Evolutionary conservation across 352 stramenopile genomes (phyloP).

Genomic region (Globisporangium camurandrum): DNA sequence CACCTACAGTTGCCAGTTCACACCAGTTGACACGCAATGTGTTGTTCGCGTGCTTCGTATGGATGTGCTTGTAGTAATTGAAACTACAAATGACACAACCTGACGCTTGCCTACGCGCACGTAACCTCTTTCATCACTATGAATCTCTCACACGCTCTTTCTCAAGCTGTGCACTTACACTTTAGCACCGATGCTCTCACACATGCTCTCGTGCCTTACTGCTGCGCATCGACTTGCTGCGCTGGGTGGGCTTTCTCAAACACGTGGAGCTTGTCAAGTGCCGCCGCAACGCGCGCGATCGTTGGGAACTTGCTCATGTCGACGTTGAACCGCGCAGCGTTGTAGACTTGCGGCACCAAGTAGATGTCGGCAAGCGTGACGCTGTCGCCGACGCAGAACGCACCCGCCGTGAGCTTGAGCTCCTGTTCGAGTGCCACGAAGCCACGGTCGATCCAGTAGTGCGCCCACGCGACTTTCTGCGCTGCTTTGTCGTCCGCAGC

Average conservation of each 20-base stretch:
- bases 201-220: conserved; percentile 1
- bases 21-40: too few relatives aligned
- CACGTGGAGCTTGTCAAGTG: conserved; percentile 56
- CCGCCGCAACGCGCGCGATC: conserved; percentile 72
- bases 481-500: conserved; percentile 40
- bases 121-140: too few relatives aligned
- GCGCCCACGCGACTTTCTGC: conserved; percentile 46
- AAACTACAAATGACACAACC: too few relatives aligned
- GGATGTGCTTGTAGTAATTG: too few relatives aligned
- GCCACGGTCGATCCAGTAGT: conserved; percentile 73
- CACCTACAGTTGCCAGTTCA: too few relatives aligned
- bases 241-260: conserved; percentile 82
- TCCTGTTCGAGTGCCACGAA: conserved; percentile 79
- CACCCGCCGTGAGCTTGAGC: conserved; percentile 38
- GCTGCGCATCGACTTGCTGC: conserved; percentile 62
- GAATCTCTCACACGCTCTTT: not conserved
- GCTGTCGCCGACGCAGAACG: conserved; percentile 67
- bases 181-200: not conserved
- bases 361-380: conserved; percentile 88
- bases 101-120: too few relatives aligned
- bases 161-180: not conserved
- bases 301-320: conserved; percentile 85
- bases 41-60: too few relatives aligned
- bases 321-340: conserved; percentile 84
- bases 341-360: conserved; percentile 91